These are phyloP conservation scores for Amaranthus hypochondriacus DNA, from an alignment of 148 eudicot genomes.

Conservation along the genomic window DNA sequence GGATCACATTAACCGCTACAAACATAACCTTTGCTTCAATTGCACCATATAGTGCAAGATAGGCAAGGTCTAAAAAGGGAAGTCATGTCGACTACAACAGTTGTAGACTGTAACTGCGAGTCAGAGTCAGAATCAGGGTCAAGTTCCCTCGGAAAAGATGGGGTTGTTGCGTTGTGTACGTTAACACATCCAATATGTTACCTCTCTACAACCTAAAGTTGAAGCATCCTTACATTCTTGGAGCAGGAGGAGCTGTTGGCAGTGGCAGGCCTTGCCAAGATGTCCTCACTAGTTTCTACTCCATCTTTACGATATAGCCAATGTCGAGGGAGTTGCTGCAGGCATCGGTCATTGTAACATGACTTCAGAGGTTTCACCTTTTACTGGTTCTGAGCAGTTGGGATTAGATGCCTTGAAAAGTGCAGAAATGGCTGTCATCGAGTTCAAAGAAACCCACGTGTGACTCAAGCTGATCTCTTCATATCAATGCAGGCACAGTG, in stretches of 20 bases:
- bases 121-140: conserved; percentile 14
- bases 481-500: conserved; percentile 80
- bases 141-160: conserved; percentile 20
- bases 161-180: conserved; percentile 12
- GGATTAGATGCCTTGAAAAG: conserved; percentile 47
- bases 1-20: conserved; percentile 24
- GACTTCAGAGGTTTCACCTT: conserved; percentile 61
- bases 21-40: conserved; percentile 21
- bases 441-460: conserved; percentile 87
- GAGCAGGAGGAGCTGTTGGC: conserved; percentile 93
- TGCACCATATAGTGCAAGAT: conserved; percentile 24
- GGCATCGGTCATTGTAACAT: conserved; percentile 94
- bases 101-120: conserved; percentile 9
- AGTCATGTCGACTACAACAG: conserved; percentile 20
- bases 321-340: conserved; percentile 92
- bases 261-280: conserved; percentile 64
- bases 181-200: conserved; percentile 5
- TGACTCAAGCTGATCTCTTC: conserved; percentile 92
- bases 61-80: conserved; percentile 15
- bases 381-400: conserved; percentile 71
- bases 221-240: conserved; percentile 45
- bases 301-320: conserved; percentile 83
- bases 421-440: conserved; percentile 75
- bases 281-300: conserved; percentile 83
- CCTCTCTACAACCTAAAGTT: conserved; percentile 23